phyloP scores from a whole-genome alignment of 2,329 filamentous ascomycete species.

The Colletotrichum sp. region DNA sequence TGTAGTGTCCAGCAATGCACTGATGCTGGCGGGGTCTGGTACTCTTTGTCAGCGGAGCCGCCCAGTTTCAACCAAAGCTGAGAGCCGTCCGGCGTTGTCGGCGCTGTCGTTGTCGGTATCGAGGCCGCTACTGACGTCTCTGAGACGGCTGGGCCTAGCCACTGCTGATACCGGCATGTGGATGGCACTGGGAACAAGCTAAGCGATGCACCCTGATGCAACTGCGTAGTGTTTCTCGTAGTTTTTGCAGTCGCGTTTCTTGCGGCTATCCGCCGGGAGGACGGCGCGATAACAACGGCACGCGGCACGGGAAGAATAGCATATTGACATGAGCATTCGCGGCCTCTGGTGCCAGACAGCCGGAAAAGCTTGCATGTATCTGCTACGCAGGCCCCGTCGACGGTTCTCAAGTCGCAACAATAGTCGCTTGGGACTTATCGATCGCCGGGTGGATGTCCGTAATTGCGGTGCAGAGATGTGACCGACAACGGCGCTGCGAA shows the following conservation, averaged over 20 bases:
- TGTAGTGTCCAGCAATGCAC: neutral
- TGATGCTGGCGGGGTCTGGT: neutral
- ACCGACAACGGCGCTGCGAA: constrained; percentile 5
- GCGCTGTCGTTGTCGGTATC: neutral
- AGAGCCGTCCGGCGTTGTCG: neutral
- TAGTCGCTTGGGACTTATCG: constrained; percentile 6
- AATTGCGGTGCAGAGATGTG: constrained; percentile 10
- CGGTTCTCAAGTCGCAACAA: constrained; percentile 7
- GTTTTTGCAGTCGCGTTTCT: neutral
- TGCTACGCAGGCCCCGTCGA: neutral
- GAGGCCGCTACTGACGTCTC: neutral
- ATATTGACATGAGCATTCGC: neutral
- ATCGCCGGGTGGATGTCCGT: constrained; percentile 2
- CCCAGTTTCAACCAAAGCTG: neutral
- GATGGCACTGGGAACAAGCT: neutral
- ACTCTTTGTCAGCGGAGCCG: neutral
- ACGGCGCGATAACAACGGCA: neutral
- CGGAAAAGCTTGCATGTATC: neutral
- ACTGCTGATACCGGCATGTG: neutral
- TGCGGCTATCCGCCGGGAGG: neutral
- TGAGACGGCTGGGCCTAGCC: neutral
- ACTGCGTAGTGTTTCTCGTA: neutral
- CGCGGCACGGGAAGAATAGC: neutral
- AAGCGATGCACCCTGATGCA: neutral
- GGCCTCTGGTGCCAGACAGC: neutral